These are phyloP conservation scores for Periconia digitata DNA, from an alignment of 2,329 filamentous ascomycete species.

Conservation along the genomic window DNA sequence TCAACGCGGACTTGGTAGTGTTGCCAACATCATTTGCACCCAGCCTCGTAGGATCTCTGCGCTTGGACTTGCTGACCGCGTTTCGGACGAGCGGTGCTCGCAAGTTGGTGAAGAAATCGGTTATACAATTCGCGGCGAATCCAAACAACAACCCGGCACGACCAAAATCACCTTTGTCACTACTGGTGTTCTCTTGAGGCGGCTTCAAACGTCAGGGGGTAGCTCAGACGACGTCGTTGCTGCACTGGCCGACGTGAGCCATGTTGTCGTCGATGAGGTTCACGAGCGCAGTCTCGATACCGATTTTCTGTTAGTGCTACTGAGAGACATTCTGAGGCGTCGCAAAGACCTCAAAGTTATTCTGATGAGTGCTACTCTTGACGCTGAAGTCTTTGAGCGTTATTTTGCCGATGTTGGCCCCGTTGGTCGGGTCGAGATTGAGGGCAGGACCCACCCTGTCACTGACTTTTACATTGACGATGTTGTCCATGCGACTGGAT, in stretches of 20 bases:
- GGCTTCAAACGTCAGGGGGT: constrained; percentile 87
- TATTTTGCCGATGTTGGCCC: constrained; percentile 75
- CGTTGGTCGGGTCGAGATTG: constrained; percentile 83
- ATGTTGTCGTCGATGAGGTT: constrained; percentile 94
- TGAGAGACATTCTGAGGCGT: constrained; percentile 76
- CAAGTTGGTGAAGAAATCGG: constrained; percentile 84
- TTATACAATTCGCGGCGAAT: constrained; percentile 89
- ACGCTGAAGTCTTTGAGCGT: constrained; percentile 78
- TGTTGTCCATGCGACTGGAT: constrained; percentile 77
- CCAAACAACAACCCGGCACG: constrained; percentile 65
- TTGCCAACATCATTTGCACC: constrained; percentile 90
- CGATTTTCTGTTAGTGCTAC: constrained; percentile 85
- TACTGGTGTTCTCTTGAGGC: constrained; percentile 85
- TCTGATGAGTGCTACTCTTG: constrained; percentile 94
- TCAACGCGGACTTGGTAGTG: constrained; percentile 69
- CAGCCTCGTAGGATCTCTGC: constrained; percentile 94
- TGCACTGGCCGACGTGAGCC: constrained; percentile 85
- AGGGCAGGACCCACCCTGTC: constrained; percentile 86
- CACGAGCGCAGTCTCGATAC: constrained; percentile 95
- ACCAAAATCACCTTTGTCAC: constrained; percentile 96
- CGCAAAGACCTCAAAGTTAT: constrained; percentile 84
- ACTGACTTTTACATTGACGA: constrained; percentile 89
- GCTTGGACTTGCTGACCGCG: constrained; percentile 88
- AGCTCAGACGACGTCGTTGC: constrained; percentile 76
- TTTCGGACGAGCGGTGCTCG: constrained; percentile 86